These are phyloP conservation scores for Lachnellula willkommii DNA, from an alignment of 2,329 filamentous ascomycete genomes.

Conservation along the genomic window DNA sequence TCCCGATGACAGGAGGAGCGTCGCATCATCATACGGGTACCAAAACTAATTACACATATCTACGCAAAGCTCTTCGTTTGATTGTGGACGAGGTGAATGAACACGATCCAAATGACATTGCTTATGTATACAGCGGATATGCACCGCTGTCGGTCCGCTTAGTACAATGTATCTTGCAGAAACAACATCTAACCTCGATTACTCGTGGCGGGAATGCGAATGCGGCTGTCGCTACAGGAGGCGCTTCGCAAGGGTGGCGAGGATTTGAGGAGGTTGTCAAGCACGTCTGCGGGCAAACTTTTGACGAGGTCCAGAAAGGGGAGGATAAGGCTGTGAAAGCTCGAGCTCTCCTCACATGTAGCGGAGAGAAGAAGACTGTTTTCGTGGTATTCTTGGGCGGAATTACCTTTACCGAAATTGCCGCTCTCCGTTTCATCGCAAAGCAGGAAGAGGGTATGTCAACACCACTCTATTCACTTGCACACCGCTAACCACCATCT, in stretches of 20 bases:
- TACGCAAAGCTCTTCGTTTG: constrained; percentile 79
- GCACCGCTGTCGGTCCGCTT: constrained; percentile 87
- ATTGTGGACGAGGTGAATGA: constrained; percentile 97
- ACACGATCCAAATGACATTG: constrained; percentile 85
- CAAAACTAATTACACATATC: constrained; percentile 84
- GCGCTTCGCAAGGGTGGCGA: constrained; percentile 74
- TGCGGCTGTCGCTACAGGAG: constrained; percentile 43
- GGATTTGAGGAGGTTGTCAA: constrained; percentile 91
- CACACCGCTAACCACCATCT: constrained; percentile 7
- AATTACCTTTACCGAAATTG: constrained; percentile 93
- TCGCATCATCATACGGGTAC: constrained; percentile 44
- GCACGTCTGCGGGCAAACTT: constrained; percentile 79
- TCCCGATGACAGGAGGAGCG: constrained; percentile 62
- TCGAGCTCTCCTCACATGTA: constrained; percentile 72
- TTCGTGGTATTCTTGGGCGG: constrained; percentile 98
- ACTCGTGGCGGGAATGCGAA: constrained; percentile 55
- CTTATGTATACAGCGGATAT: constrained; percentile 98
- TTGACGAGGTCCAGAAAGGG: constrained; percentile 87
- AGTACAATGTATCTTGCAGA: constrained; percentile 89
- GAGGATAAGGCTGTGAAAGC: constrained; percentile 91
- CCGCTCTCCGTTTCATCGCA: constrained; percentile 84
- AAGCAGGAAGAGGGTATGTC: constrained; percentile 66
- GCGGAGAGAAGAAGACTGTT: constrained; percentile 71
- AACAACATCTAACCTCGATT: constrained; percentile 71
- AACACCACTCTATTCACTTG: not conserved